phyloP scores from a whole-genome alignment of 768 basidiomycete species.

The Pleurotus salmoneostramineus region DNA sequence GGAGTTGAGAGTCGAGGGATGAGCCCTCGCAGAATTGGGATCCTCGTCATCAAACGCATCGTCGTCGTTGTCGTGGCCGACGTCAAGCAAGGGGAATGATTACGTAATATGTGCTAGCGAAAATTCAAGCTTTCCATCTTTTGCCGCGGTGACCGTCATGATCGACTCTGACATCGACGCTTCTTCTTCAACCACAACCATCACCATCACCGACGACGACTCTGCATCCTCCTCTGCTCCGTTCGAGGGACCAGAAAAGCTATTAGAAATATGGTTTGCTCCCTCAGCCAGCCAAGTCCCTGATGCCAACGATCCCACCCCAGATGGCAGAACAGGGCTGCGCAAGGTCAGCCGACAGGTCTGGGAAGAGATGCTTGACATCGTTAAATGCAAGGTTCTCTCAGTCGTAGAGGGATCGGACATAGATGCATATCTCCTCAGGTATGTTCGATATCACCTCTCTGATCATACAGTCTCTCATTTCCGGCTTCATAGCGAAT shows the following conservation, averaged over 20 bases:
- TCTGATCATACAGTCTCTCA: slow-evolving; percentile 8
- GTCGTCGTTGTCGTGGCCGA: not conserved
- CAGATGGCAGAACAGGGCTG: slow-evolving; percentile 60
- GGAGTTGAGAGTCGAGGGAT: slow-evolving; percentile 42
- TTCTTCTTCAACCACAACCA: not conserved
- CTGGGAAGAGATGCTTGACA: slow-evolving; percentile 97
- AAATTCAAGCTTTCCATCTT: no score
- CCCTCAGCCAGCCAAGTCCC: slow-evolving; percentile 65
- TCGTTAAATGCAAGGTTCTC: slow-evolving; percentile 95
- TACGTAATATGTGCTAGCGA: no score
- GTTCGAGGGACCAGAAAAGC: slow-evolving; percentile 93
- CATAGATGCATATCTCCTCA: slow-evolving; percentile 92
- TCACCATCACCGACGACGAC: slow-evolving; percentile 12
- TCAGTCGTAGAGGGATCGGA: slow-evolving; percentile 86
- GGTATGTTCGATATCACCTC: slow-evolving; percentile 46
- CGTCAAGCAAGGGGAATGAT: not conserved
- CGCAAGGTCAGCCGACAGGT: slow-evolving; percentile 66
- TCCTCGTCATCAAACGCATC: slow-evolving; percentile 32
- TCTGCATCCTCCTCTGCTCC: slow-evolving; percentile 39
- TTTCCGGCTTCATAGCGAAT: slow-evolving; percentile 66
- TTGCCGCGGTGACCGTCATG: not conserved
- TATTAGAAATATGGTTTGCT: slow-evolving; percentile 97
- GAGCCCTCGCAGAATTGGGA: slow-evolving; percentile 42
- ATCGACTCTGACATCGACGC: not conserved
- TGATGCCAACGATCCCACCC: slow-evolving; percentile 26